phyloP scores from a whole-genome alignment of 352 stramenopile genomes.

The Halophytophthora polymorphica region DNA sequence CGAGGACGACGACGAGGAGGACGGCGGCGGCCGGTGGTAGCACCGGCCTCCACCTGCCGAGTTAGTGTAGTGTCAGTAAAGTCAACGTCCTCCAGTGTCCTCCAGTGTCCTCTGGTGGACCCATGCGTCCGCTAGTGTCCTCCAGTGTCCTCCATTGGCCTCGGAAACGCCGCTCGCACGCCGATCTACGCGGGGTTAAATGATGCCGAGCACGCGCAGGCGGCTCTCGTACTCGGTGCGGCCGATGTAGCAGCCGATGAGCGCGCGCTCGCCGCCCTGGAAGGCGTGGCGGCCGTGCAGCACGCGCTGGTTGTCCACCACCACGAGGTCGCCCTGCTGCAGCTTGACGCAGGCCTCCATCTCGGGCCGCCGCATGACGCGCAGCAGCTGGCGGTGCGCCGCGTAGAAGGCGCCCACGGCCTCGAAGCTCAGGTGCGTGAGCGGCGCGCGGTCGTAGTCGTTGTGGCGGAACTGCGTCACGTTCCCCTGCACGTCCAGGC shows the following conservation, averaged over 20 bases:
- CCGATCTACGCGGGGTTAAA: too few species aligned
- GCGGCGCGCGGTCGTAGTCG: slow-evolving; percentile 80
- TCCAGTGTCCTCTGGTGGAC: too few species aligned
- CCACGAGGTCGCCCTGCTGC: slow-evolving; percentile 77
- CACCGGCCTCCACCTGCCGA: too few species aligned
- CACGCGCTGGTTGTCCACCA: slow-evolving; percentile 88
- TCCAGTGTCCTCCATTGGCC: slow-evolving; percentile 3
- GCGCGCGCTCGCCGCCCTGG: slow-evolving; percentile 62
- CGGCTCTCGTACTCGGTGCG: slow-evolving; percentile 83
- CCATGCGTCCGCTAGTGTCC: too few species aligned
- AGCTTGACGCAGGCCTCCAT: slow-evolving; percentile 68
- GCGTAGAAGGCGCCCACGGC: slow-evolving; percentile 72
- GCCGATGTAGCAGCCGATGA: slow-evolving; percentile 89
- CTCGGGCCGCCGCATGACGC: slow-evolving; percentile 51
- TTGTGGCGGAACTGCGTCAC: slow-evolving; percentile 87
- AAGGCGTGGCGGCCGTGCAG: slow-evolving; percentile 83
- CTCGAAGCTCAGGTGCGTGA: slow-evolving; percentile 77
- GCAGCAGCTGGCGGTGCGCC: slow-evolving; percentile 66
- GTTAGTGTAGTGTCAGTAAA: too few species aligned
- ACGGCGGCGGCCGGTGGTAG: too few species aligned
- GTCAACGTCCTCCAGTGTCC: too few species aligned
- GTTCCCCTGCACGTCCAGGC: slow-evolving; percentile 66
- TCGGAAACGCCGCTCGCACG: too few species aligned
- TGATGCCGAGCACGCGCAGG: slow-evolving; percentile 77
- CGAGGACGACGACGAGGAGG: too few species aligned